phyloP scores from a whole-genome alignment of 345 rosid species.

The Eucalyptus dawsonii region DNA sequence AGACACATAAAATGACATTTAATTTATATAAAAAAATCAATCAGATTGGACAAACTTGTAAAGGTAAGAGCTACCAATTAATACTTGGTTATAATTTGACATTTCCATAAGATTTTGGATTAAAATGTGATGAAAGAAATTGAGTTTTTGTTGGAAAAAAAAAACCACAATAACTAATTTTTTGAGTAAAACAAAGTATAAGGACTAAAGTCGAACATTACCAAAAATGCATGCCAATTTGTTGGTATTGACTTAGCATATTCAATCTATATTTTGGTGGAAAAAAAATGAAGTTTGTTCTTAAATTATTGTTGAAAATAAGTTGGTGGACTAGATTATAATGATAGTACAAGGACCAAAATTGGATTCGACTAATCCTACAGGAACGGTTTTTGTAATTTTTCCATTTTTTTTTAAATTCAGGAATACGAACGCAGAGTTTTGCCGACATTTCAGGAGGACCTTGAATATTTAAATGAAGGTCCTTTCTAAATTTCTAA shows the following conservation, averaged over 20 bases:
- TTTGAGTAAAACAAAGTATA: not conserved
- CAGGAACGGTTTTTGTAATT: not conserved
- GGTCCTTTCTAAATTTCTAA: not conserved
- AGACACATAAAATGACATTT: not conserved
- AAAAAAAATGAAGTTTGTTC: not conserved
- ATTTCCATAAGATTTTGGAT: not conserved
- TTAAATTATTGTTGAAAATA: not conserved
- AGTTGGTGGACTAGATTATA: not conserved
- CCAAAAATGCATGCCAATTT: not conserved
- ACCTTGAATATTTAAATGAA: not conserved
- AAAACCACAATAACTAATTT: not conserved
- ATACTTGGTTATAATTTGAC: not conserved
- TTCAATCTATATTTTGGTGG: not conserved
- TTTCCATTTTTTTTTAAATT: not conserved
- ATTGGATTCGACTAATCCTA: not conserved
- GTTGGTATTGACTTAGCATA: not conserved
- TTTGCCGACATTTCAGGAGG: not conserved
- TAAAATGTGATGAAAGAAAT: not conserved
- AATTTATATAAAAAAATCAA: not conserved
- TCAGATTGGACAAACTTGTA: not conserved
- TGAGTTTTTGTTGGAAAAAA: not conserved
- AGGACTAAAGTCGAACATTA: not conserved
- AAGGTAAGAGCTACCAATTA: not conserved
- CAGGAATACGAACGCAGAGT: not conserved
- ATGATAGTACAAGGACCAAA: not conserved